A percentile compares a stretch with the other conserved stretches of the same genome.
Conservation (phyloP, 2,329 filamentous ascomycete genomes). For the Chrysosphaeria jannelii region DNA sequence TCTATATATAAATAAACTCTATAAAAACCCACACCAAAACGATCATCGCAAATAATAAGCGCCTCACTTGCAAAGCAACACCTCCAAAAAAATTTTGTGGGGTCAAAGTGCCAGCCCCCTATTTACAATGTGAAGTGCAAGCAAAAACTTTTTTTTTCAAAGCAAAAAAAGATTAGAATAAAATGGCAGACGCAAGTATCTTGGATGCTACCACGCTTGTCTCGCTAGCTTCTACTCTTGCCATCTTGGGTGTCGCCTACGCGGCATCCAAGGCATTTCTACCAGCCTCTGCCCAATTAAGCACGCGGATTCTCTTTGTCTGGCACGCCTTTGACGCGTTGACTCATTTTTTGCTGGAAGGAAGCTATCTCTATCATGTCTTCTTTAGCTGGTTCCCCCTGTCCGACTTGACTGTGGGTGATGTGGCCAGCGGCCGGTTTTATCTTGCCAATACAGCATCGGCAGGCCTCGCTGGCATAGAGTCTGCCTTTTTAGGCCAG, state of each 20-base stretch:
- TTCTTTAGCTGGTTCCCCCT: slow-evolving; percentile 33
- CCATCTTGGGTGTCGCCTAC: slow-evolving; percentile 20
- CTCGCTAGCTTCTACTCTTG: slow-evolving; percentile 23
- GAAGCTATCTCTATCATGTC: slow-evolving; percentile 75
- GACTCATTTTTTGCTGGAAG: slow-evolving; percentile 76
- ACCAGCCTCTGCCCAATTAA: slow-evolving; percentile 22
- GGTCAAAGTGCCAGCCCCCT: too few relatives aligned
- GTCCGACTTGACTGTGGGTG: slow-evolving; percentile 7
- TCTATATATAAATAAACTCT: background rate
- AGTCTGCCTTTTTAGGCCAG: slow-evolving; percentile 18
- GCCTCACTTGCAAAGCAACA: background rate
- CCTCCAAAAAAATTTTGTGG: background rate
- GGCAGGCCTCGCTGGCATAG: slow-evolving; percentile 5
- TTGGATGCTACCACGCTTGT: slow-evolving; percentile 28
- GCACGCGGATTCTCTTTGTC: slow-evolving; percentile 56
- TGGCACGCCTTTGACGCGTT: slow-evolving; percentile 88
- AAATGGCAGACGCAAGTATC: too few relatives aligned
- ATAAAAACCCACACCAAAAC: slow-evolving; percentile 1
- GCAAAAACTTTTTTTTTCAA: background rate
- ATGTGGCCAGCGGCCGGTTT: slow-evolving; percentile 8
- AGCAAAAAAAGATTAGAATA: background rate
- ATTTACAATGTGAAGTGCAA: background rate
- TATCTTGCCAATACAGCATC: slow-evolving; percentile 12
- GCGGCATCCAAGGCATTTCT: slow-evolving; percentile 15
- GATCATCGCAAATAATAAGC: background rate